Conservation (phyloP, 352 stramenopile genomes). For the Pythium pectinolyticum region DNA sequence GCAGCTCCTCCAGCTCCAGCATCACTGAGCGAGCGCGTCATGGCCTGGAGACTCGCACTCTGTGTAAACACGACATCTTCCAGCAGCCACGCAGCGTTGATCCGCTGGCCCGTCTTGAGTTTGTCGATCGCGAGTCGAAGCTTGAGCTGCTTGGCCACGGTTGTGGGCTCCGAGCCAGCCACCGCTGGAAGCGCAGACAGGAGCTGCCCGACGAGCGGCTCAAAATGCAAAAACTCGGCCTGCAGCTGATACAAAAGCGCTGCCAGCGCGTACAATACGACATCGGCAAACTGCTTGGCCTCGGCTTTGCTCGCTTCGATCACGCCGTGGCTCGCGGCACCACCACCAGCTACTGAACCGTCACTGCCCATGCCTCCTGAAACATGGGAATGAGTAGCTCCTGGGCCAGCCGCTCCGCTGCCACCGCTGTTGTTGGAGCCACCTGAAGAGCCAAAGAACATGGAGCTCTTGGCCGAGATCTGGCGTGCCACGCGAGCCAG, state of each 20-base stretch:
- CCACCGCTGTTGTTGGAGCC: conserved; percentile 28
- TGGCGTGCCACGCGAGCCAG: conserved; percentile 74
- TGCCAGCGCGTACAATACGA: conserved; percentile 74
- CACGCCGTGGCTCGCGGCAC: conserved; percentile 23
- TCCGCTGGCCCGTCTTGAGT: conserved; percentile 45
- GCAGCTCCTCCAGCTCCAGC: too few relatives aligned
- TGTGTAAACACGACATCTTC: conserved; percentile 48
- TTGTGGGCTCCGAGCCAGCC: conserved; percentile 34
- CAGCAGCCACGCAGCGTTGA: conserved; percentile 49
- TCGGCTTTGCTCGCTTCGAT: conserved; percentile 67
- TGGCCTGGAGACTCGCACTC: conserved; percentile 23
- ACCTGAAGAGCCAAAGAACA: conserved; percentile 61
- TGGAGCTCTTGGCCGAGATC: conserved; percentile 62
- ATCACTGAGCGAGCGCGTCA: conserved; percentile 20
- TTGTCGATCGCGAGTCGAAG: conserved; percentile 55
- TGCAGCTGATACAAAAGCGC: conserved; percentile 79
- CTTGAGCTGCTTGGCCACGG: conserved; percentile 46
- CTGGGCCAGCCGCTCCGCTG: too few relatives aligned
- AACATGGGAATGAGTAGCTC: too few relatives aligned
- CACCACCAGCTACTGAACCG: not conserved
- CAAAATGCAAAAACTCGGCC: conserved; percentile 69
- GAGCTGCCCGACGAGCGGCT: conserved; percentile 67
- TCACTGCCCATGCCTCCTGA: not conserved
- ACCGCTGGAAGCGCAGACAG: conserved; percentile 54
- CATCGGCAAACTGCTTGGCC: conserved; percentile 68